Percentiles rank a stretch among this genome's conserved stretches.
phyloP scores from a whole-genome alignment of 768 basidiomycete species.

The Mycena latifolia region DNA sequence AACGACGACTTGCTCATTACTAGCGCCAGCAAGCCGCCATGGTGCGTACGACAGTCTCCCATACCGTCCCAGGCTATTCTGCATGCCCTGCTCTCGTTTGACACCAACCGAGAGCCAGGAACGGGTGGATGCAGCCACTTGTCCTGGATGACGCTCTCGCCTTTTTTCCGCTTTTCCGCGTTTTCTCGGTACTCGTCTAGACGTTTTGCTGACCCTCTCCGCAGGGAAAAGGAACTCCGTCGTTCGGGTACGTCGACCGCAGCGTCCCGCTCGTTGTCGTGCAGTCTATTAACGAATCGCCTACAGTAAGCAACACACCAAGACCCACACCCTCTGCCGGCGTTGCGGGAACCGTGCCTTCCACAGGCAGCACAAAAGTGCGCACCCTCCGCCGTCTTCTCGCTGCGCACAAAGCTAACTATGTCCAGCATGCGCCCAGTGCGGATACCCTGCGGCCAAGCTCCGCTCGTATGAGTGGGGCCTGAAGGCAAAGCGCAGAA shows the following conservation, averaged over 20 bases:
- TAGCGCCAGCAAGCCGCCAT: not conserved
- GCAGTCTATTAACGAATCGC: slow-evolving; percentile 12
- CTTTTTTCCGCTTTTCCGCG: not conserved
- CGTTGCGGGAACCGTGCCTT: slow-evolving; percentile 96
- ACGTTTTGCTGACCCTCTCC: not conserved
- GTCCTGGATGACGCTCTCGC: not conserved
- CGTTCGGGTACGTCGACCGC: slow-evolving; percentile 81
- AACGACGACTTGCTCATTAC: no score
- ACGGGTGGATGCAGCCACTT: not conserved
- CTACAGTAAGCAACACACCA: slow-evolving; percentile 94
- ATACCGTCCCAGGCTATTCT: not conserved
- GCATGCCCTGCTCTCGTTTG: not conserved
- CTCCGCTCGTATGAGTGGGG: slow-evolving; percentile 98
- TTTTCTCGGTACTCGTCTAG: not conserved
- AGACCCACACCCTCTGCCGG: slow-evolving; percentile 97
- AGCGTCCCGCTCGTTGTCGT: not conserved
- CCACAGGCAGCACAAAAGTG: slow-evolving; percentile 99
- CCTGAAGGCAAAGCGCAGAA: slow-evolving; percentile 98
- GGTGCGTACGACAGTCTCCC: not conserved
- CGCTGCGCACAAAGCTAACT: slow-evolving; percentile 15
- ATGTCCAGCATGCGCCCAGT: slow-evolving; percentile 87
- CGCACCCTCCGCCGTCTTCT: slow-evolving; percentile 42
- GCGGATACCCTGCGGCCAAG: slow-evolving; percentile 97
- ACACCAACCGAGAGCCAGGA: not conserved
- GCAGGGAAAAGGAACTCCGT: slow-evolving; percentile 84